These are phyloP conservation scores for Eragrostis tef DNA, from an alignment of 202 grass and related monocot species.

Conservation along the genomic window DNA sequence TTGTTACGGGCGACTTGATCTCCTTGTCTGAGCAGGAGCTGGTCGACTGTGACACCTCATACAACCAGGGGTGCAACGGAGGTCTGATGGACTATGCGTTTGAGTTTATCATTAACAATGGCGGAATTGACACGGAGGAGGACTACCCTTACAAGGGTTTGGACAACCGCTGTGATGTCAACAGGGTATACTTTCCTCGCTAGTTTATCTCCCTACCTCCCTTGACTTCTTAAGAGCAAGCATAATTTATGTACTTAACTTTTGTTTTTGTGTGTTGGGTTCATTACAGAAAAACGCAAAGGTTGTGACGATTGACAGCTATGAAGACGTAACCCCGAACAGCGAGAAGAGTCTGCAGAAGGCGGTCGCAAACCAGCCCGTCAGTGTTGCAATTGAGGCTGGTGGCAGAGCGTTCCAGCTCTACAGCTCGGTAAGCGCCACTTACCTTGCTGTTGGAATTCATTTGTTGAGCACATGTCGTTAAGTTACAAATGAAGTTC, in stretches of 20 bases:
- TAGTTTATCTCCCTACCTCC: background rate
- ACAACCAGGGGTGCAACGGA: conserved; percentile 86
- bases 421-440: conserved; percentile 64
- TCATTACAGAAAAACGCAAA: conserved; percentile 76
- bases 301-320: conserved; percentile 71
- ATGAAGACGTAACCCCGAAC: conserved; percentile 70
- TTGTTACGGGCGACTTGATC: conserved; percentile 71
- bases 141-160: conserved; percentile 75
- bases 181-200: conserved; percentile 54
- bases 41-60: conserved; percentile 82
- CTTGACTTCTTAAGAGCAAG: background rate
- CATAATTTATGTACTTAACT: background rate
- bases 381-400: conserved; percentile 77
- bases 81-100: conserved; percentile 93
- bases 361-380: conserved; percentile 74
- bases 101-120: conserved; percentile 80
- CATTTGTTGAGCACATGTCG: background rate
- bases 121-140: conserved; percentile 58
- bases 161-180: conserved; percentile 61
- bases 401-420: conserved; percentile 67
- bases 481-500: background rate
- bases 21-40: conserved; percentile 88
- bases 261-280: background rate
- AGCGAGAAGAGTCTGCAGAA: conserved; percentile 67
- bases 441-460: background rate